Evolutionary conservation across 768 basidiomycete genomes (phyloP).

Genomic region (Thelephora aurantiotincta): DNA sequence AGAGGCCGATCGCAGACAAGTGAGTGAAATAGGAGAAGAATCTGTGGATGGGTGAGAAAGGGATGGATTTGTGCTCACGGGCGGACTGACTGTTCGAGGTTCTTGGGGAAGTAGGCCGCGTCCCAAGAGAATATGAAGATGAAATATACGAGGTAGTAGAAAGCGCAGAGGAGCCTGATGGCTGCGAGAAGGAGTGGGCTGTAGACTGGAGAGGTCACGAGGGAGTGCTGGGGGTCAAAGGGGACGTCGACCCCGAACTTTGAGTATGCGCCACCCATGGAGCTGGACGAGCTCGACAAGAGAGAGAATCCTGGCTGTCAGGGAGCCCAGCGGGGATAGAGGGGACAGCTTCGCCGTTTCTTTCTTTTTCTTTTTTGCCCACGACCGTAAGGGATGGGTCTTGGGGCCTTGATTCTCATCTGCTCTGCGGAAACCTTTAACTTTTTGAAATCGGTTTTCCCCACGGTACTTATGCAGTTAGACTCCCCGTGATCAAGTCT

Average conservation of each 20-base stretch:
- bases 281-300: neutral
- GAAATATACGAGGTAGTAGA: constrained; percentile 32
- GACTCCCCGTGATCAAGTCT: too few species aligned
- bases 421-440: too few species aligned
- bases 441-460: too few species aligned
- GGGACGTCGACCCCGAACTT: constrained; percentile 22
- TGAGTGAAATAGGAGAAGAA: constrained; percentile 54
- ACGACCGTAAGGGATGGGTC: too few species aligned
- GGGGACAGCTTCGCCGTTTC: too few species aligned
- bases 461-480: too few species aligned
- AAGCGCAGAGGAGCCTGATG: constrained; percentile 32
- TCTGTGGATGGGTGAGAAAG: constrained; percentile 25
- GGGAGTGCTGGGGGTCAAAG: constrained; percentile 23
- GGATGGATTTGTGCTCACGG: constrained; percentile 1
- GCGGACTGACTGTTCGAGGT: neutral
- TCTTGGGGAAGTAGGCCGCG: constrained; percentile 12
- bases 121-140: constrained; percentile 26
- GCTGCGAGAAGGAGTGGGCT: constrained; percentile 28
- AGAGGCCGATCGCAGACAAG: constrained; percentile 45
- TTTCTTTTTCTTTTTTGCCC: too few species aligned
- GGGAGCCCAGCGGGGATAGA: too few species aligned
- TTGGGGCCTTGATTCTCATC: too few species aligned
- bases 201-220: constrained; percentile 37
- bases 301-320: too few species aligned
- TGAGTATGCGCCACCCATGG: constrained; percentile 7